These are phyloP conservation scores for Bidens hawaiensis DNA, from an alignment of 140 eudicot species.

Conservation along the genomic window DNA sequence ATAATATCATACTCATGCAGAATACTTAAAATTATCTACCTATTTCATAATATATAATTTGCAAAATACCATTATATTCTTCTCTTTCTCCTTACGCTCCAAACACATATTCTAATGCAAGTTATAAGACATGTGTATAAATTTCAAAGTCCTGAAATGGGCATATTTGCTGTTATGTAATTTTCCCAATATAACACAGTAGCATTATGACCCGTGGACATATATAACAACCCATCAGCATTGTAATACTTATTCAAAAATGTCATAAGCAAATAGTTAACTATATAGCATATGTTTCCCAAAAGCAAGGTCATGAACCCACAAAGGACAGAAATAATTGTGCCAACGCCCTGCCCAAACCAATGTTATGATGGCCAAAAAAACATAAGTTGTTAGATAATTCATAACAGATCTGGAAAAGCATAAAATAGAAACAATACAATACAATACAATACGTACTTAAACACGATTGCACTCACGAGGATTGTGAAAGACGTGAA, in stretches of 20 bases:
- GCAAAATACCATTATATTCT: too few species aligned
- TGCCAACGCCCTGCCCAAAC: constrained; percentile 83
- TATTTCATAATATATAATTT: too few species aligned
- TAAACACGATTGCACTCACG: constrained; percentile 86
- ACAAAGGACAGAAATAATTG: constrained; percentile 71
- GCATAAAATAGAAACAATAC: not conserved
- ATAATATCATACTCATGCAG: too few species aligned
- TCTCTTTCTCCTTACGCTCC: too few species aligned
- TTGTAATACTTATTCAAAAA: not conserved
- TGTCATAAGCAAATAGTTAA: not conserved
- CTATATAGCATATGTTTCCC: constrained; percentile 35
- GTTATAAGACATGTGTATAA: too few species aligned
- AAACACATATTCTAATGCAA: too few species aligned
- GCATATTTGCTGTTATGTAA: too few species aligned
- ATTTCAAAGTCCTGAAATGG: too few species aligned
- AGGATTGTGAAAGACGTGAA: constrained; percentile 81
- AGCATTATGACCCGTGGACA: not conserved
- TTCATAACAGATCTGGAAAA: not conserved
- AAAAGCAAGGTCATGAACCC: constrained; percentile 85
- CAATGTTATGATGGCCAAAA: constrained; percentile 44
- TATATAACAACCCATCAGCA: not conserved
- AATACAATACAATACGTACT: too few species aligned
- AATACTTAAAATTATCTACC: too few species aligned
- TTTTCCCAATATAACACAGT: too few species aligned
- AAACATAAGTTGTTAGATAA: not conserved